A percentile compares a stretch with the other conserved stretches of the same genome.
Conservation (phyloP, 2,329 filamentous ascomycete genomes). For the Aspergillus pseudoglaucus region DNA sequence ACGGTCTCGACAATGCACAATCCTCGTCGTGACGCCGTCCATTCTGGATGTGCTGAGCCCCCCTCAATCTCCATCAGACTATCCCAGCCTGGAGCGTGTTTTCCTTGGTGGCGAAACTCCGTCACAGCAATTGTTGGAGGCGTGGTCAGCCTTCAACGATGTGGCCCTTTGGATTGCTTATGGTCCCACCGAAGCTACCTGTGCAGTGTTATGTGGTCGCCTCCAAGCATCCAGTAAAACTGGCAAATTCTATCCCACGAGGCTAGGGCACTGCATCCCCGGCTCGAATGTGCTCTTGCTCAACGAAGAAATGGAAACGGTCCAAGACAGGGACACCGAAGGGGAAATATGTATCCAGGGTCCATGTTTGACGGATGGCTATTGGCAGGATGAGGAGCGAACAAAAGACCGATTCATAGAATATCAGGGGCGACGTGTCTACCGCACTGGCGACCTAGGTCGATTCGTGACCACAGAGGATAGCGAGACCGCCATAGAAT, state of each 20-base stretch:
- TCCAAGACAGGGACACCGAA: conserved; percentile 1
- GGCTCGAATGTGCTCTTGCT: conserved; percentile 6
- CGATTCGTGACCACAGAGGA: not conserved
- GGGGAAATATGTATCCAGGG: conserved; percentile 20
- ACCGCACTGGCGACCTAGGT: conserved; percentile 15
- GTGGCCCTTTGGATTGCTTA: conserved; percentile 10
- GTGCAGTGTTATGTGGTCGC: conserved; percentile 4
- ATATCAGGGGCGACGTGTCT: conserved; percentile 11
- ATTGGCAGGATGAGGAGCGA: conserved; percentile 11
- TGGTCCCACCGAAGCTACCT: conserved; percentile 11
- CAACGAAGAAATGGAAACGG: conserved; percentile 2
- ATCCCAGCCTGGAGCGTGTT: conserved; percentile 1
- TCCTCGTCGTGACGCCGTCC: conserved; percentile 6
- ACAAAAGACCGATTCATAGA: conserved; percentile 13
- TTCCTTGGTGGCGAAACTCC: conserved; percentile 11
- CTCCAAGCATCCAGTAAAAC: conserved; percentile 3
- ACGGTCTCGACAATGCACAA: conserved; percentile 1
- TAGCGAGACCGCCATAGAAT: conserved; percentile 12
- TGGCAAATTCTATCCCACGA: conserved; percentile 8
- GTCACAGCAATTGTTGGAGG: conserved; percentile 2
- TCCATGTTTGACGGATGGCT: conserved; percentile 15
- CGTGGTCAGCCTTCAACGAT: conserved; percentile 2
- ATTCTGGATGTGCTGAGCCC: conserved; percentile 6
- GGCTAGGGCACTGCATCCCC: not conserved
- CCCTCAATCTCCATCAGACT: conserved; percentile 1